These are phyloP conservation scores for Lantana camara DNA, from an alignment of 257 asterid genomes.

Conservation along the genomic window DNA sequence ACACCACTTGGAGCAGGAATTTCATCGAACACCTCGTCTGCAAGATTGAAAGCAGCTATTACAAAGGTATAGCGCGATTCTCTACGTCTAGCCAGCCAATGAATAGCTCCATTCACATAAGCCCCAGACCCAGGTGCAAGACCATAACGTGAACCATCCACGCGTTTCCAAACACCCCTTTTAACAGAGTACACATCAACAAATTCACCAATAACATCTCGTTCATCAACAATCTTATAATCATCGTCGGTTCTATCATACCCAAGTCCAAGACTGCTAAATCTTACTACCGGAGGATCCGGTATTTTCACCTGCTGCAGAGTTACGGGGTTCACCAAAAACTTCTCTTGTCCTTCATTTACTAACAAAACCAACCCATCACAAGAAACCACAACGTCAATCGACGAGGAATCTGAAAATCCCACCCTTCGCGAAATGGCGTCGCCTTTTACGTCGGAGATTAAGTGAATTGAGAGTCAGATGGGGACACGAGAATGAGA, in stretches of 20 bases:
- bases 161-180: conserved; percentile 41
- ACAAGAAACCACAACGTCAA: conserved; percentile 31
- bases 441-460: background rate
- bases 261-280: conserved; percentile 43
- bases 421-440: conserved; percentile 16
- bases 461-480: conserved; percentile 19
- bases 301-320: conserved; percentile 20
- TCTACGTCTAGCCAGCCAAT: conserved; percentile 46
- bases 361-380: conserved; percentile 36
- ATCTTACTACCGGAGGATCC: conserved; percentile 32
- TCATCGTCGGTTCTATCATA: conserved; percentile 42
- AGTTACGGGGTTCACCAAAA: conserved; percentile 46
- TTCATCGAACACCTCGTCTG: conserved; percentile 36
- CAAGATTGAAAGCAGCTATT: conserved; percentile 44
- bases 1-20: conserved; percentile 40
- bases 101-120: conserved; percentile 43
- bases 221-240: conserved; percentile 43
- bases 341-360: conserved; percentile 5
- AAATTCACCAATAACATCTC: conserved; percentile 28
- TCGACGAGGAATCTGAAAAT: conserved; percentile 11
- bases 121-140: conserved; percentile 36
- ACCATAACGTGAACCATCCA: conserved; percentile 41
- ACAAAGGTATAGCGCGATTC: conserved; percentile 28
- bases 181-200: conserved; percentile 44
- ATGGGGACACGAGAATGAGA: conserved; percentile 24